Percentiles rank a stretch among this genome's conserved stretches.
Conservation (phyloP, 352 stramenopile species). For the Elongisporangium undulatum region DNA sequence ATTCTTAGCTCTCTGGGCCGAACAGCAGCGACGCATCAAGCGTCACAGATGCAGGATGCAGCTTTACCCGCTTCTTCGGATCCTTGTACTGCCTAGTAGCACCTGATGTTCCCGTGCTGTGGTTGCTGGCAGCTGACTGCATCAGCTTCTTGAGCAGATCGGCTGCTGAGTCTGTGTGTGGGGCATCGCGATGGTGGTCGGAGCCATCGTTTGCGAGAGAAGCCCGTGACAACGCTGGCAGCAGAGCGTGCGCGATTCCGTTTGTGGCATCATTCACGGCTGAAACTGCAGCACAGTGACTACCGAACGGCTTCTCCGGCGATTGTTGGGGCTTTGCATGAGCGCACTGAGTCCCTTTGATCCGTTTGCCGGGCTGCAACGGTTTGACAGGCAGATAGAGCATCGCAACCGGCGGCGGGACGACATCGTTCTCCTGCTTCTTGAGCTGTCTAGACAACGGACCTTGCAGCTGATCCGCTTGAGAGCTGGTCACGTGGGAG, state of each 20-base stretch:
- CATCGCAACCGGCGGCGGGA: constrained; percentile 31
- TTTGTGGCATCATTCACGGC: background rate
- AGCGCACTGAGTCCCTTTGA: constrained; percentile 7
- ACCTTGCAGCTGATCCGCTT: constrained; percentile 3
- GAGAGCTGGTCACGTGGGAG: constrained; percentile 7
- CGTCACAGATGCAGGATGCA: constrained; percentile 18
- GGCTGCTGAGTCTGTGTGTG: background rate
- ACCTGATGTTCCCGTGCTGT: constrained; percentile 1
- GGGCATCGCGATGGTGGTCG: background rate
- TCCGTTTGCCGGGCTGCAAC: constrained; percentile 19
- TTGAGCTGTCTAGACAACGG: constrained; percentile 6
- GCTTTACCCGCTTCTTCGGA: constrained; percentile 10
- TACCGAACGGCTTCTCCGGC: background rate
- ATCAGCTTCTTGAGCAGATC: constrained; percentile 12
- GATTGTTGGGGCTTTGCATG: background rate
- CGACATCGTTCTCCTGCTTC: constrained; percentile 8
- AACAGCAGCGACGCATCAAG: constrained; percentile 17
- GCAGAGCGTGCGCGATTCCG: background rate
- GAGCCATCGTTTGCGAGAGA: background rate
- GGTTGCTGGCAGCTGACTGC: constrained; percentile 1
- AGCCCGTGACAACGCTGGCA: background rate
- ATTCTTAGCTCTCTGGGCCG: background rate
- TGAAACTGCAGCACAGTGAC: background rate
- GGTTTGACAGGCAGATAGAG: constrained; percentile 57
- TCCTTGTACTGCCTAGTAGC: constrained; percentile 9